Percentiles rank a stretch among this genome's conserved stretches.
Evolutionary conservation across 768 basidiomycete species (phyloP).

Genomic region (Rhodocollybia butyracea): DNA sequence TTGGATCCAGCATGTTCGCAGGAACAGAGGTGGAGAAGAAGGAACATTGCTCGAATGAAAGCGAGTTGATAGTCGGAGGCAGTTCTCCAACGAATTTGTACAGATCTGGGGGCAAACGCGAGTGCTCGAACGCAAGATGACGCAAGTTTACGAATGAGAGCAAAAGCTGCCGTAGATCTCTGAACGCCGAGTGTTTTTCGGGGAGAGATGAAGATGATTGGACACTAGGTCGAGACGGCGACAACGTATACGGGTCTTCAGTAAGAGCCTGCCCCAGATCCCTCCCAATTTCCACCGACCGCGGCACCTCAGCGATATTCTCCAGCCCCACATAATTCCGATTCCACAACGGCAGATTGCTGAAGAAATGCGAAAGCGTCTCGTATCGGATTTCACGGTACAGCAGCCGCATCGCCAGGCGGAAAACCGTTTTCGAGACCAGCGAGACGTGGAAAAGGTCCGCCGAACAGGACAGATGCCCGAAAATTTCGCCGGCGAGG

Average conservation of each 20-base stretch:
- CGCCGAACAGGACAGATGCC: neutral
- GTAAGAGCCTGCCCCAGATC: neutral
- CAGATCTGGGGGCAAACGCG: neutral
- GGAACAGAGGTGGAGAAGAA: neutral
- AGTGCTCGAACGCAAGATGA: neutral
- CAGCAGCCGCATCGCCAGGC: neutral
- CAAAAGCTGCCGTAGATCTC: neutral
- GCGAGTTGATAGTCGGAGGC: neutral
- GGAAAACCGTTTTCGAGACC: neutral
- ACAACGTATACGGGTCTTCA: neutral
- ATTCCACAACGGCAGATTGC: neutral
- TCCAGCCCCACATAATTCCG: neutral
- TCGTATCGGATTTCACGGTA: constrained; percentile 3
- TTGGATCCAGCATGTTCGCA: neutral
- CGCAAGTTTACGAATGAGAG: neutral
- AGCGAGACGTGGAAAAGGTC: constrained; percentile 4
- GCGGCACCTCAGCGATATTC: neutral
- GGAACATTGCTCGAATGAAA: neutral
- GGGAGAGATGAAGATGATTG: neutral
- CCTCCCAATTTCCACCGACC: neutral
- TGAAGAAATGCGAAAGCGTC: neutral
- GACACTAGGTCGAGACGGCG: neutral
- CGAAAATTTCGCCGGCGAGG: constrained; percentile 2
- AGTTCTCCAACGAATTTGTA: neutral
- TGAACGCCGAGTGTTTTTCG: neutral